Conservation (phyloP, 352 stramenopile genomes). For the Phytophthora pluvialis region DNA sequence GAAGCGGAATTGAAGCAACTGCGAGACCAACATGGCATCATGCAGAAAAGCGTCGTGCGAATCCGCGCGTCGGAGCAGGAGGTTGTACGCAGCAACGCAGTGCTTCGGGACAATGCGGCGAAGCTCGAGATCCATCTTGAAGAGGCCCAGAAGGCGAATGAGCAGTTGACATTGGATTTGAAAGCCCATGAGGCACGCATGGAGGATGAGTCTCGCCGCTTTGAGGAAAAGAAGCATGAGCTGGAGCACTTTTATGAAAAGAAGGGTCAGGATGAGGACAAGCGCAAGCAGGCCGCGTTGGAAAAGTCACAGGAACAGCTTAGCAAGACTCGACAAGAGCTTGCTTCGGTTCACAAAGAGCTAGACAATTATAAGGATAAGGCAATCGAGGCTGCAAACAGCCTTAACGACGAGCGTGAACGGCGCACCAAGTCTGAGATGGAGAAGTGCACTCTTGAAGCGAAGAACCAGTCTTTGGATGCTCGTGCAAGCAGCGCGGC, state of each 20-base stretch:
- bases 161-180: constrained; percentile 67
- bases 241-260: constrained; percentile 67
- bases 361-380: constrained; percentile 56
- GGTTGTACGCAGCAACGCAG: constrained; percentile 30
- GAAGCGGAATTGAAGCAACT: constrained; percentile 49
- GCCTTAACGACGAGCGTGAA: constrained; percentile 61
- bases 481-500: constrained; percentile 38
- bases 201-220: constrained; percentile 55
- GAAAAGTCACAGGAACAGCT: constrained; percentile 61
- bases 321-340: constrained; percentile 54
- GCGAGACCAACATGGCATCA: constrained; percentile 31
- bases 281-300: constrained; percentile 58
- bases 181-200: constrained; percentile 55
- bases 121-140: constrained; percentile 63
- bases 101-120: constrained; percentile 43
- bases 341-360: constrained; percentile 56
- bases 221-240: constrained; percentile 74
- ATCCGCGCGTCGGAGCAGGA: constrained; percentile 51
- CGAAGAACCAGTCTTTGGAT: constrained; percentile 64
- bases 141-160: constrained; percentile 57
- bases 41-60: constrained; percentile 41
- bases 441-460: constrained; percentile 69
- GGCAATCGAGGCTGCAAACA: constrained; percentile 46
- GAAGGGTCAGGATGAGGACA: constrained; percentile 61
- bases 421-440: constrained; percentile 58